Conservation (phyloP, 768 basidiomycete species). For the Tricholoma flavovirens region DNA sequence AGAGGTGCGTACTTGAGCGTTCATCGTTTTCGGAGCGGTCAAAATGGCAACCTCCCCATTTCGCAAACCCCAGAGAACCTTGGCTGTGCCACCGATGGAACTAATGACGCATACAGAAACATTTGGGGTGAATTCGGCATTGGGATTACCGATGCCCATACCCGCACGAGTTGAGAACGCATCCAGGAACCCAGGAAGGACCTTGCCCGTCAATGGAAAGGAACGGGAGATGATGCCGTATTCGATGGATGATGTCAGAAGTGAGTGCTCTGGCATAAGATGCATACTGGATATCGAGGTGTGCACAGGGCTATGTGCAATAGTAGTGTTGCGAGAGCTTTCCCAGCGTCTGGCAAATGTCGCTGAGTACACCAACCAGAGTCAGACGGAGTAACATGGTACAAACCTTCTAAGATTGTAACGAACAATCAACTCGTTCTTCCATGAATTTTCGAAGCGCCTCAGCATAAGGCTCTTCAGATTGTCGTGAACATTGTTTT, state of each 20-base stretch:
- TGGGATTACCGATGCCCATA: slow-evolving; percentile 65
- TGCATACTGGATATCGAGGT: slow-evolving; percentile 53
- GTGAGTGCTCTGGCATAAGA: slow-evolving; percentile 47
- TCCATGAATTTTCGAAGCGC: slow-evolving; percentile 58
- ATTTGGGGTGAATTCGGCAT: slow-evolving; percentile 67
- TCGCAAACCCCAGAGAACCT: slow-evolving; percentile 68
- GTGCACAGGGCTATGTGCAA: slow-evolving; percentile 60
- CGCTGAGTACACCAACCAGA: background rate
- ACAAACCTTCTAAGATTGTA: slow-evolving; percentile 50
- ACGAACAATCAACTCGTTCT: slow-evolving; percentile 58
- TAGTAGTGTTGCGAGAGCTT: slow-evolving; percentile 50
- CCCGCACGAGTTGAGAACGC: slow-evolving; percentile 54
- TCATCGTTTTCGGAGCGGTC: slow-evolving; percentile 53
- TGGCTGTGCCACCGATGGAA: slow-evolving; percentile 61
- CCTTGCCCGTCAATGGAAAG: slow-evolving; percentile 59
- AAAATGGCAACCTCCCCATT: slow-evolving; percentile 65
- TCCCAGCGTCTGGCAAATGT: slow-evolving; percentile 56
- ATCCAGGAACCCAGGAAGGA: slow-evolving; percentile 66
- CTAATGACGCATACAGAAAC: slow-evolving; percentile 52
- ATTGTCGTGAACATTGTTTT: slow-evolving; percentile 44
- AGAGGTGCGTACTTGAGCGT: slow-evolving; percentile 36
- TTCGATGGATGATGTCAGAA: slow-evolving; percentile 57
- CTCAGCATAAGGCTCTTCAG: slow-evolving; percentile 48
- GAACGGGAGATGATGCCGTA: slow-evolving; percentile 75
- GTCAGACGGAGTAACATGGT: background rate